These are phyloP conservation scores for Magnusiomyces magnusii DNA, from an alignment of 1,139 yeast species.

Conservation along the genomic window DNA sequence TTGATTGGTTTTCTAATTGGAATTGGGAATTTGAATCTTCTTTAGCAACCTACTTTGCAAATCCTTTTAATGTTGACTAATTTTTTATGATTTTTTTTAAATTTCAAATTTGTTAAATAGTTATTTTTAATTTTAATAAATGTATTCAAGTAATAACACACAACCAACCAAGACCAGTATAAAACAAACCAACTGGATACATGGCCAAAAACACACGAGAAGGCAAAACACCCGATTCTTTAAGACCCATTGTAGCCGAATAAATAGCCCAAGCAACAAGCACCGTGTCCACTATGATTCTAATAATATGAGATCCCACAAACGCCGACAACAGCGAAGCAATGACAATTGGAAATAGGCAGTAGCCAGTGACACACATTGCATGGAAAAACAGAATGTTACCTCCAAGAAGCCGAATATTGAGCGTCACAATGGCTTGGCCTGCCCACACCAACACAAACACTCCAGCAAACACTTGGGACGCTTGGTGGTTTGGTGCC, in stretches of 20 bases:
- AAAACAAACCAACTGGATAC: conserved; percentile 73
- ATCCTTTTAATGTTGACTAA: neutral
- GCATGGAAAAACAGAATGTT: conserved; percentile 70
- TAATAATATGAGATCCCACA: conserved; percentile 45
- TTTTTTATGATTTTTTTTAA: neutral
- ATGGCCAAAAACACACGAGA: conserved; percentile 66
- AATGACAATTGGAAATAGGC: conserved; percentile 66
- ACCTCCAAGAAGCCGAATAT: conserved; percentile 71
- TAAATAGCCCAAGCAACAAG: conserved; percentile 67
- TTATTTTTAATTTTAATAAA: too few relatives aligned
- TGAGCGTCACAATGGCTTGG: conserved; percentile 47
- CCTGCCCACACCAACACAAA: conserved; percentile 55
- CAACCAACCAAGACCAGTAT: conserved; percentile 68
- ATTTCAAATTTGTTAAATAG: too few relatives aligned
- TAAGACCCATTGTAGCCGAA: conserved; percentile 57
- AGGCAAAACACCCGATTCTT: conserved; percentile 60
- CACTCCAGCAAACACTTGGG: conserved; percentile 54
- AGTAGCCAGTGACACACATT: conserved; percentile 72
- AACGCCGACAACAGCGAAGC: conserved; percentile 58
- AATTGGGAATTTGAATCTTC: conserved; percentile 18
- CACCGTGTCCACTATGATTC: conserved; percentile 46
- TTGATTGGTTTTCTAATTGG: conserved; percentile 29
- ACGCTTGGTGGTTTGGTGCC: conserved; percentile 36
- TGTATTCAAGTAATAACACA: conserved; percentile 58
- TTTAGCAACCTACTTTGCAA: conserved; percentile 8